phyloP scores from a whole-genome alignment of 345 rosid species.

The Theobroma cacao region DNA sequence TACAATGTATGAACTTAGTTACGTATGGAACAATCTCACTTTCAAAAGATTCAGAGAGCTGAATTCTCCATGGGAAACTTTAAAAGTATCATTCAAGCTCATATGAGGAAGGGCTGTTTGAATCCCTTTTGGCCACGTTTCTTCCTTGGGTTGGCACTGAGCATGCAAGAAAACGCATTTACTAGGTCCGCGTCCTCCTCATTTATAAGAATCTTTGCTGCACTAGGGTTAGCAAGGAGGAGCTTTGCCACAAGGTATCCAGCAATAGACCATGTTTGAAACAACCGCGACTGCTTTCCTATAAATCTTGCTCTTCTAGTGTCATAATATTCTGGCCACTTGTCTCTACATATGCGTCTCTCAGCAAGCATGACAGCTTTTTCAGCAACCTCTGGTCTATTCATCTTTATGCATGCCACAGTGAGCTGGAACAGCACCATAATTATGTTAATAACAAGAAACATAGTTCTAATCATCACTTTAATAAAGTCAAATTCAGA shows the following conservation, averaged over 20 bases:
- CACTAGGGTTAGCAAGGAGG: constrained; percentile 64
- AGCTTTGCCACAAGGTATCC: constrained; percentile 88
- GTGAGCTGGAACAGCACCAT: constrained; percentile 50
- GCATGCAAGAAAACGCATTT: constrained; percentile 61
- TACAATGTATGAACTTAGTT: neutral
- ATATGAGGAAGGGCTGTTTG: constrained; percentile 56
- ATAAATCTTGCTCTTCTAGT: constrained; percentile 72
- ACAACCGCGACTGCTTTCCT: constrained; percentile 82
- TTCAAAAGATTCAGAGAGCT: neutral
- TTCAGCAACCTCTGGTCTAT: constrained; percentile 79
- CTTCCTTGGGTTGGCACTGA: constrained; percentile 66
- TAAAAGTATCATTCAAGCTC: constrained; percentile 4
- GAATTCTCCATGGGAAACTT: neutral
- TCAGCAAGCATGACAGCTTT: constrained; percentile 71
- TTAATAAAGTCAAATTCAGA: neutral
- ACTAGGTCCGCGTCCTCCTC: constrained; percentile 77
- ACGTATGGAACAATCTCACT: neutral
- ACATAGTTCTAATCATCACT: neutral
- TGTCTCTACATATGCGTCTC: constrained; percentile 63
- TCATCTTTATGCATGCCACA: constrained; percentile 86
- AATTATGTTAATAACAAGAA: constrained; percentile 2
- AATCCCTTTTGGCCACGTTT: constrained; percentile 49
- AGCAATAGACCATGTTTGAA: constrained; percentile 90
- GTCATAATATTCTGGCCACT: constrained; percentile 95
- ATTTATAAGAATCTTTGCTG: constrained; percentile 50